phyloP scores from a whole-genome alignment of 257 asterid species.

The Fraxinus anomala region DNA sequence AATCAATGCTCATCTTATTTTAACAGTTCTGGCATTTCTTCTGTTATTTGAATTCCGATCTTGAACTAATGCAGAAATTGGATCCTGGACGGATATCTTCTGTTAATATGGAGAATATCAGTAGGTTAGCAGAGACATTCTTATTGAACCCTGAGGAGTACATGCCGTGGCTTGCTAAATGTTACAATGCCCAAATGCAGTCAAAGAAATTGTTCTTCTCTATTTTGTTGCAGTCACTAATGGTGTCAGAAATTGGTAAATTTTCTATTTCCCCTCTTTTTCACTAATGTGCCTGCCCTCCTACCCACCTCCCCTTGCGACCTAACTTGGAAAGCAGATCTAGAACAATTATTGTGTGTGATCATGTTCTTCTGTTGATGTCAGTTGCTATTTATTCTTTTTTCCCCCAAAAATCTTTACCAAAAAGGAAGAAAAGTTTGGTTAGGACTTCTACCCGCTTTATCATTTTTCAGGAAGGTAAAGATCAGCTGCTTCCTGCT shows the following conservation, averaged over 20 bases:
- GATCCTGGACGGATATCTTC: conserved; percentile 44
- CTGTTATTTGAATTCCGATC: conserved; percentile 4
- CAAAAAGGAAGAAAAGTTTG: background rate
- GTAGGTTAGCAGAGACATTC: conserved; percentile 56
- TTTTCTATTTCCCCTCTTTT: conserved; percentile 7
- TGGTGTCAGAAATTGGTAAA: conserved; percentile 61
- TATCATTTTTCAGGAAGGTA: background rate
- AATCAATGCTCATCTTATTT: background rate
- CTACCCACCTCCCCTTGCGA: background rate
- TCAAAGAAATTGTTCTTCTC: conserved; percentile 71
- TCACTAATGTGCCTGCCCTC: background rate
- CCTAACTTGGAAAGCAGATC: background rate
- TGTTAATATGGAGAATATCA: conserved; percentile 60
- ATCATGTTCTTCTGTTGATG: background rate
- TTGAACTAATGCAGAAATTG: conserved; percentile 55
- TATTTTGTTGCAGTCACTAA: conserved; percentile 62
- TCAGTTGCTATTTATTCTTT: background rate
- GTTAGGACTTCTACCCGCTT: background rate
- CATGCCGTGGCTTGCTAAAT: conserved; percentile 68
- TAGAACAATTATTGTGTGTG: background rate
- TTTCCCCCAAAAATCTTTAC: background rate
- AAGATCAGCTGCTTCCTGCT: background rate
- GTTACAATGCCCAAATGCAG: conserved; percentile 61
- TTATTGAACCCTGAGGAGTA: conserved; percentile 45
- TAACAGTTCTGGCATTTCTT: conserved; percentile 1